A percentile compares a stretch with the other conserved stretches of the same genome.
These are phyloP conservation scores for Henningerozyma blattae DNA, from an alignment of 805 yeast genomes.

Conservation along the genomic window DNA sequence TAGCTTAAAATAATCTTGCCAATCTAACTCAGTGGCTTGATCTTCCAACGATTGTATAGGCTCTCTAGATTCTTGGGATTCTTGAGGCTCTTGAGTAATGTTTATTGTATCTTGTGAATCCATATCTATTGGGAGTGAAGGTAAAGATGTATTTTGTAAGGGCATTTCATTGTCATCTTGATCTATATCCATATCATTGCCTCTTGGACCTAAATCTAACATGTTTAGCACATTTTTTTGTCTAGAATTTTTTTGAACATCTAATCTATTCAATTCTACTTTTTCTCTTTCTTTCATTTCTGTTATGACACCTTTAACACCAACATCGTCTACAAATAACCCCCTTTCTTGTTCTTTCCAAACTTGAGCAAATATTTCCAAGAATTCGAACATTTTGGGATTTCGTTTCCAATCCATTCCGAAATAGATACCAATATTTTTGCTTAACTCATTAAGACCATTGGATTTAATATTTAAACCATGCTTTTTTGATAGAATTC, in stretches of 20 bases:
- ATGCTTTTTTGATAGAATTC: constrained; percentile 82
- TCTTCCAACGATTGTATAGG: neutral
- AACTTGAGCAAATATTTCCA: constrained; percentile 65
- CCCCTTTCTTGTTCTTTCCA: constrained; percentile 93
- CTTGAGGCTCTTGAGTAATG: neutral
- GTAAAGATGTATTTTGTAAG: constrained; percentile 1
- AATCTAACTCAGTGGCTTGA: constrained; percentile 30
- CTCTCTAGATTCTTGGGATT: neutral
- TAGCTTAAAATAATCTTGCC: constrained; percentile 63
- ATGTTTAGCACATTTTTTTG: constrained; percentile 3
- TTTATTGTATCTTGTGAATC: constrained; percentile 15
- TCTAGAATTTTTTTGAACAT: neutral
- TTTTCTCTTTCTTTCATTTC: constrained; percentile 34
- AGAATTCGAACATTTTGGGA: constrained; percentile 16
- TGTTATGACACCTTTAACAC: constrained; percentile 48
- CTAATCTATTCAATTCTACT: neutral
- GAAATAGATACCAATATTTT: constrained; percentile 60
- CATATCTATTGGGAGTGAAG: constrained; percentile 13
- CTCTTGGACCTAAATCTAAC: constrained; percentile 3
- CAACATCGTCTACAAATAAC: constrained; percentile 67
- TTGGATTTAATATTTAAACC: constrained; percentile 83
- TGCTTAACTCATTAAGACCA: constrained; percentile 64
- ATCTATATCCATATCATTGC: neutral
- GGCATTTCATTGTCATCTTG: constrained; percentile 1
- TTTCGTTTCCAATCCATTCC: constrained; percentile 73